Conservation (phyloP, 352 stramenopile species). For the Globisporangium spinosum region DNA sequence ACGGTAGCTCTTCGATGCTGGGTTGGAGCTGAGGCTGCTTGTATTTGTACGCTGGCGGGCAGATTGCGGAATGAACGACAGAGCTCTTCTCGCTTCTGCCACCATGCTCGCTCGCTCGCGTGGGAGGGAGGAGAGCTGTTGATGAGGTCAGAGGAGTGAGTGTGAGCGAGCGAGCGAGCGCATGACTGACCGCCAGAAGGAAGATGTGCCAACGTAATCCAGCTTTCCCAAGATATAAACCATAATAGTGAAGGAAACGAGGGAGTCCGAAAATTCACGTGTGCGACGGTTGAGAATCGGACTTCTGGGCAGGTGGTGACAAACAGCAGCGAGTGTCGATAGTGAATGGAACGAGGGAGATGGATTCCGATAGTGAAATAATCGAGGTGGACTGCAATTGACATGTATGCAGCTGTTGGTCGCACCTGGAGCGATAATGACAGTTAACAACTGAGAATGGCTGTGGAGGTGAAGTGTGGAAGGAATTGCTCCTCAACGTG, state of each 20-base stretch:
- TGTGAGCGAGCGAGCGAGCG: neutral
- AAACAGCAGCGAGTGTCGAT: neutral
- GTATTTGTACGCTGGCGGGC: neutral
- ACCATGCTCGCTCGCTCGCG: neutral
- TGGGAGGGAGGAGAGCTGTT: neutral
- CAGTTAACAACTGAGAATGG: neutral
- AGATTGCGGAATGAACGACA: constrained; percentile 4
- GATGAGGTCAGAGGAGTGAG: neutral
- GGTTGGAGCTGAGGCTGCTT: neutral
- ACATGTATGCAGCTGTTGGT: neutral
- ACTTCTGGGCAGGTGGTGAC: neutral
- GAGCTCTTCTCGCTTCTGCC: neutral
- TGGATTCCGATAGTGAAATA: neutral
- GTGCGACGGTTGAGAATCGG: neutral
- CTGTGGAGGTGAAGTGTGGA: neutral
- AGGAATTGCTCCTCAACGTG: neutral
- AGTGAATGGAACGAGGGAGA: neutral
- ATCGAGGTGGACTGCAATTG: neutral
- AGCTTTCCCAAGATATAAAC: neutral
- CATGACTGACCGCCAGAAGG: neutral
- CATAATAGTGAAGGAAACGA: neutral
- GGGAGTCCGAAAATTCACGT: neutral
- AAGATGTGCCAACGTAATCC: constrained; percentile 7
- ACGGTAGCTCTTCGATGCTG: neutral
- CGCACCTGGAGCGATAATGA: neutral